Evolutionary conservation across 495 filamentous ascomycete genomes (phyloP).

Genomic region (Penicillium ochrochloron): DNA sequence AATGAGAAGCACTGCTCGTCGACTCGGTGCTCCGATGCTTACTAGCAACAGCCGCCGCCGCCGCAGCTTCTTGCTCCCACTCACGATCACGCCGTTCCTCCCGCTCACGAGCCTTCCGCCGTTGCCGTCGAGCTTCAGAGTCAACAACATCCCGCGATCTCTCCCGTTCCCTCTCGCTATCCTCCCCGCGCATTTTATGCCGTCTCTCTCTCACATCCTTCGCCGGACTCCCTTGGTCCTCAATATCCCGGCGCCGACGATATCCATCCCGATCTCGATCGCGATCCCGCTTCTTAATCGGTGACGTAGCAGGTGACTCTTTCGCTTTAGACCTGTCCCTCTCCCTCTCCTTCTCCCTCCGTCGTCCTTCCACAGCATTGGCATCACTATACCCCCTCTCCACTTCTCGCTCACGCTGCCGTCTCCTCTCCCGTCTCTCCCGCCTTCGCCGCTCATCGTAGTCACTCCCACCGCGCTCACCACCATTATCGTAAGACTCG

Average conservation of each 20-base stretch:
- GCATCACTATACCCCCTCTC: slow-evolving; percentile 25
- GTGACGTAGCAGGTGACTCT: slow-evolving; percentile 42
- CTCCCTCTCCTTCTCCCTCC: slow-evolving; percentile 26
- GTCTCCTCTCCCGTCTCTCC: slow-evolving; percentile 24
- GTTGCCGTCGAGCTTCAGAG: slow-evolving; percentile 25
- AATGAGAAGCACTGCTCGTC: slow-evolving; percentile 43
- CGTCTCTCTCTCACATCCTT: slow-evolving; percentile 28
- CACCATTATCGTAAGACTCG: slow-evolving; percentile 27
- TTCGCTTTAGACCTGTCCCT: slow-evolving; percentile 41
- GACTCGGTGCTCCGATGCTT: slow-evolving; percentile 50
- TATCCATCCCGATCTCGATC: slow-evolving; percentile 38
- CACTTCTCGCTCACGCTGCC: slow-evolving; percentile 23
- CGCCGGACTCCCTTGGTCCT: slow-evolving; percentile 31
- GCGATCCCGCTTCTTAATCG: slow-evolving; percentile 38
- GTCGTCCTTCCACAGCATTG: slow-evolving; percentile 26
- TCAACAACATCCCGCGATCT: slow-evolving; percentile 21
- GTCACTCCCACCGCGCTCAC: slow-evolving; percentile 24
- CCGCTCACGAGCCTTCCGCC: slow-evolving; percentile 28
- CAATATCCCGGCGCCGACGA: slow-evolving; percentile 23
- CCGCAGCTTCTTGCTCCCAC: slow-evolving; percentile 22
- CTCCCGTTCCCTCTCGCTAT: slow-evolving; percentile 15
- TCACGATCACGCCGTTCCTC: slow-evolving; percentile 26
- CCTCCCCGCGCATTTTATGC: slow-evolving; percentile 1
- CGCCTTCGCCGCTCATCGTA: slow-evolving; percentile 23
- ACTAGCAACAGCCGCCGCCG: slow-evolving; percentile 19